These are phyloP conservation scores for Ophiosphaerella korrae DNA, from an alignment of 2,329 filamentous ascomycete species.

Conservation along the genomic window DNA sequence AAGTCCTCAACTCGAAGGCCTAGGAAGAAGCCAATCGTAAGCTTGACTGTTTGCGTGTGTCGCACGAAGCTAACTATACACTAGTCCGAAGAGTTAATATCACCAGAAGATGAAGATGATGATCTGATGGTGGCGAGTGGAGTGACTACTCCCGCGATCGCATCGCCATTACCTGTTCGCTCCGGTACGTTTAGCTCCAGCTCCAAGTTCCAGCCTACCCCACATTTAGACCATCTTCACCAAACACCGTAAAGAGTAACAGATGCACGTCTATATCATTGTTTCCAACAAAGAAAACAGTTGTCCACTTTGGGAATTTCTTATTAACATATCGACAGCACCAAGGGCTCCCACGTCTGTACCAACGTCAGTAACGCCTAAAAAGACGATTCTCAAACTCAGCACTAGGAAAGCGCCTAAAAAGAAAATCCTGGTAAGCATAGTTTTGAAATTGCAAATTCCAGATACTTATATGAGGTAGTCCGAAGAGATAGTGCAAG, in stretches of 20 bases:
- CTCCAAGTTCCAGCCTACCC: slow-evolving; percentile 8
- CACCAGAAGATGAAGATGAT: slow-evolving; percentile 37
- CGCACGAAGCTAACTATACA: slow-evolving; percentile 3
- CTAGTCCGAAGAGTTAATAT: slow-evolving; percentile 37
- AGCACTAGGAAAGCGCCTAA: slow-evolving; percentile 26
- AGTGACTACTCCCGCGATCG: slow-evolving; percentile 14
- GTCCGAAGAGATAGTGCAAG: slow-evolving; percentile 23
- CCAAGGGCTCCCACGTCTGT: slow-evolving; percentile 10
- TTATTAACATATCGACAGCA: slow-evolving; percentile 15
- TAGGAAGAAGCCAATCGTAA: slow-evolving; percentile 39
- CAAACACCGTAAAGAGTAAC: background rate
- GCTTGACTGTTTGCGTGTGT: slow-evolving; percentile 6
- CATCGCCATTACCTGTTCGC: slow-evolving; percentile 29
- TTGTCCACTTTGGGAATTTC: background rate
- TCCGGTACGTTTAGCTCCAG: slow-evolving; percentile 29
- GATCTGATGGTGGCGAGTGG: slow-evolving; percentile 28
- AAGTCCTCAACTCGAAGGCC: slow-evolving; percentile 33
- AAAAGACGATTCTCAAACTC: slow-evolving; percentile 29
- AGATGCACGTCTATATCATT: background rate
- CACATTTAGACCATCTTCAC: slow-evolving; percentile 3
- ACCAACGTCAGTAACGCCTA: slow-evolving; percentile 19
- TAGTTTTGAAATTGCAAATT: slow-evolving; percentile 4
- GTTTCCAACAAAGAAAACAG: no score
- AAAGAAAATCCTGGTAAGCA: slow-evolving; percentile 29
- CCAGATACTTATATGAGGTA: slow-evolving; percentile 12